phyloP scores from a whole-genome alignment of 164 flowering plant genomes.

The Brasenia schreberi region DNA sequence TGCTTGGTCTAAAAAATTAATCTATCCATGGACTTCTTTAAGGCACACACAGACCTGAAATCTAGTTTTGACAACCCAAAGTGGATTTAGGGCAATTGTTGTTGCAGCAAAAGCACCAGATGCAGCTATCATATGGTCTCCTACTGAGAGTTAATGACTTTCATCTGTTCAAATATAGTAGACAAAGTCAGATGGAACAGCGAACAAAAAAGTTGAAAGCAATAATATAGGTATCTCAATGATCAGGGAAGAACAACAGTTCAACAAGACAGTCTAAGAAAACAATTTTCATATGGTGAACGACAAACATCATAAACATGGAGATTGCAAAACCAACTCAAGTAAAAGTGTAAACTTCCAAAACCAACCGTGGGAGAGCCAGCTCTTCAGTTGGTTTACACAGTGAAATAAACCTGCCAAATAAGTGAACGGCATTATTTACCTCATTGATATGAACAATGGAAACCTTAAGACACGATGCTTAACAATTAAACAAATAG shows the following conservation, averaged over 20 bases:
- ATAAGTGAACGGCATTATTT: not conserved
- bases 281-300: not conserved
- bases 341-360: not conserved
- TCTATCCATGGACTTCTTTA: not conserved
- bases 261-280: not conserved
- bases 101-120: slow-evolving; percentile 95
- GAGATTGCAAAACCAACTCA: not conserved
- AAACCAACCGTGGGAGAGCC: slow-evolving; percentile 70
- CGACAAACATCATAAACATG: not conserved
- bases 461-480: too few species aligned
- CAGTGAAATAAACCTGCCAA: slow-evolving; percentile 86
- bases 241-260: not conserved
- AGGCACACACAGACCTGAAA: slow-evolving; percentile 48
- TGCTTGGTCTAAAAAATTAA: too few species aligned
- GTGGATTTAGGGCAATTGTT: slow-evolving; percentile 78
- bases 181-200: not conserved
- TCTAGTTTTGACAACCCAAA: slow-evolving; percentile 99
- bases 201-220: not conserved
- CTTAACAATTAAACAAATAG: not conserved
- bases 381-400: slow-evolving; percentile 79
- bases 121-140: slow-evolving; percentile 91
- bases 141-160: slow-evolving; percentile 58
- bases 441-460: not conserved
- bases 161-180: slow-evolving; percentile 31
- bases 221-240: not conserved